Base-by-base conservation (phyloP, 2,329 filamentous ascomycete species). In the Rutstroemia sp. region DNA sequence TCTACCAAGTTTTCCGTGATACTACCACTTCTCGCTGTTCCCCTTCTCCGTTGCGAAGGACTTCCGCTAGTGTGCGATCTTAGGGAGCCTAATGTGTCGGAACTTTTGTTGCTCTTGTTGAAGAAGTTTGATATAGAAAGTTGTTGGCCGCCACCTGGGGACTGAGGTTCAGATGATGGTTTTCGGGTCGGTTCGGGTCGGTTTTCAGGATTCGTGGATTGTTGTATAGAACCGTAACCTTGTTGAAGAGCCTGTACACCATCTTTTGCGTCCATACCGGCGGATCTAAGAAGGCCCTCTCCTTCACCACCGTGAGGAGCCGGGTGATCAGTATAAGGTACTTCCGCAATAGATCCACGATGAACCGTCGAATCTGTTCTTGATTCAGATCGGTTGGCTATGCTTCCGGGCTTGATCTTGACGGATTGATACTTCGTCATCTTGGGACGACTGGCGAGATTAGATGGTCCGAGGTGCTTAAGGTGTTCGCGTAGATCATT, bases 1-100 rank as follows among this genome's bases (percentile, higher is more conserved):
- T 92, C 86, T 56, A 91, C 75, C n/a, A 88, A 75, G 59, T 87
- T 88, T 70, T 92, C 87, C 0, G 87, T 90, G 64, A 92, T 89
- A 68, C 85, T 89, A 27, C 88, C 88, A 63, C 84, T 89, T 56
- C 87, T 78, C 5, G 84, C 83, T 4, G 77, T 75, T 8, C 78
- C 75, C 36, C 73, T 73, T 50, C 71, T 71, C 17, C 68, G 65
- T n/a, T 34, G 34, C 65, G 62, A 68, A 54, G 63, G 69, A 56
- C 61, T 62, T n/a, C 61, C 63, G 8, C 51, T 54, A 14, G 38
- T 48, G 38, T 61, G 62, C 6, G 65, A 68, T 19, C 63, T 60
- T 40, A 67, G 59, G 47, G 62, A 63, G 36, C 62, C 62, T 36
- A 68, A 49, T 12, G 68, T 66, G 55, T 72, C 57, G 58, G 65